These are phyloP conservation scores for Cladorrhinum sp. DNA, from an alignment of 2,329 filamentous ascomycete genomes.

Conservation along the genomic window DNA sequence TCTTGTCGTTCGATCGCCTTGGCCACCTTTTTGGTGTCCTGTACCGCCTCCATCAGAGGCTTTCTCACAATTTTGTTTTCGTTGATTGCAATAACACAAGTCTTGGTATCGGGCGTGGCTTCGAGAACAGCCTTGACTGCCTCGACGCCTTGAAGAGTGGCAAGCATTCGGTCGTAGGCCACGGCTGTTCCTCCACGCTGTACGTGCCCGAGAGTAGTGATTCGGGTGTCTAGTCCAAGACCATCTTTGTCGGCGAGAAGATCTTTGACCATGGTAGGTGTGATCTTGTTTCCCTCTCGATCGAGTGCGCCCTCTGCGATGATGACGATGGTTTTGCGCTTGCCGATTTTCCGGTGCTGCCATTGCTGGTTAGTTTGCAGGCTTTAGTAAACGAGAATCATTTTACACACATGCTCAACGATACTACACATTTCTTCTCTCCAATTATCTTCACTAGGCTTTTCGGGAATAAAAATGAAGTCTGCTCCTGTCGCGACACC, in stretches of 20 bases:
- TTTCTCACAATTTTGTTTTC: conserved; percentile 97
- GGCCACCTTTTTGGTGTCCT: conserved; percentile 79
- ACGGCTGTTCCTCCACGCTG: conserved; percentile 90
- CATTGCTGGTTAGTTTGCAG: conserved; percentile 22
- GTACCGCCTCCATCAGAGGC: conserved; percentile 83
- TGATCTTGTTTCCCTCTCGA: conserved; percentile 77
- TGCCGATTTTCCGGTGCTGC: conserved; percentile 82
- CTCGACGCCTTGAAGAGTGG: conserved; percentile 90
- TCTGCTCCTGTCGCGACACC: conserved; percentile 93
- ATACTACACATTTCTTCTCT: conserved; percentile 80
- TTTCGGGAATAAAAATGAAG: conserved; percentile 95
- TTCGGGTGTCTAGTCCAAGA: conserved; percentile 82
- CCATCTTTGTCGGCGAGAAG: conserved; percentile 76
- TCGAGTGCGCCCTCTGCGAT: conserved; percentile 94
- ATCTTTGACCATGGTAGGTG: conserved; percentile 76
- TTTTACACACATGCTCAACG: conserved; percentile 58
- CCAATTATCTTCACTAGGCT: conserved; percentile 85
- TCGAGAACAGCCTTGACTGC: conserved; percentile 90
- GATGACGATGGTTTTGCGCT: conserved; percentile 97
- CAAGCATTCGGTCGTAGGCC: conserved; percentile 90
- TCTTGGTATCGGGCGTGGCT: conserved; percentile 82
- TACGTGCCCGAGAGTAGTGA: conserved; percentile 95
- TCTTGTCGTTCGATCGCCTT: conserved; percentile 79
- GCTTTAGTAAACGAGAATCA: not conserved
- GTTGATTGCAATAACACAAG: conserved; percentile 91